Evolutionary conservation across 805 yeast genomes (phyloP).

Genomic region (Saccharomycopsis fodiens): DNA sequence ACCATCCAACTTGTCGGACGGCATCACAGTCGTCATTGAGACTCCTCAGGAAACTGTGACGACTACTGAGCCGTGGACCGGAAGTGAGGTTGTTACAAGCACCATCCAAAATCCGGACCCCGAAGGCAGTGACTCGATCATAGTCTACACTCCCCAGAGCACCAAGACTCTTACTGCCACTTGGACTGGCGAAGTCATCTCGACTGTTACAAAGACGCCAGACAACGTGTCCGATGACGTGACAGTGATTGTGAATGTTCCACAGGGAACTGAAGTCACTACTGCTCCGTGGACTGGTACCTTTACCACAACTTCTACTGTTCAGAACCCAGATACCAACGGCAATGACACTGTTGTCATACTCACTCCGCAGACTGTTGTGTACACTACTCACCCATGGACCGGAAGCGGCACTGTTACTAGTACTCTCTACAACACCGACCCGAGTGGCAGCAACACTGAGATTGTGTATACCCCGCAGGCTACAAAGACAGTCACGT

Average conservation of each 20-base stretch:
- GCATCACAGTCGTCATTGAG: too few relatives aligned
- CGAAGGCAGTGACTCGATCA: conserved; percentile 7
- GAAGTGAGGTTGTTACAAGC: background rate
- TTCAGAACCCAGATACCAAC: conserved; percentile 6
- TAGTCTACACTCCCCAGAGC: conserved; percentile 3
- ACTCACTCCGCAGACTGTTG: background rate
- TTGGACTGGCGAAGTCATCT: background rate
- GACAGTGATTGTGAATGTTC: background rate
- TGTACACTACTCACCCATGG: conserved; percentile 6
- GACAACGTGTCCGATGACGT: background rate
- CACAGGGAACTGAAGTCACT: conserved; percentile 3
- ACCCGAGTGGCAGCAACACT: background rate
- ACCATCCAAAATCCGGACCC: conserved; percentile 14
- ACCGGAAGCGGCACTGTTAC: conserved; percentile 3
- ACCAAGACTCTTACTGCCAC: conserved; percentile 2
- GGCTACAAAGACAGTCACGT: conserved; percentile 3
- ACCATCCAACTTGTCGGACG: too few relatives aligned
- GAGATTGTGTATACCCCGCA: conserved; percentile 9
- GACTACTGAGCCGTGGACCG: conserved; percentile 7
- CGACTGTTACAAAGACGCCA: background rate
- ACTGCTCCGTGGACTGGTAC: conserved; percentile 8
- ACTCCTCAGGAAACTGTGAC: too few relatives aligned
- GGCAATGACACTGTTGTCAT: background rate
- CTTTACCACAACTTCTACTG: conserved; percentile 19
- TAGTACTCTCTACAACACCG: background rate